Evolutionary conservation across 305 asterid genomes (phyloP), one percentile per base, ranked within the genome.

Genomic region (Plantago coronopus): DNA sequence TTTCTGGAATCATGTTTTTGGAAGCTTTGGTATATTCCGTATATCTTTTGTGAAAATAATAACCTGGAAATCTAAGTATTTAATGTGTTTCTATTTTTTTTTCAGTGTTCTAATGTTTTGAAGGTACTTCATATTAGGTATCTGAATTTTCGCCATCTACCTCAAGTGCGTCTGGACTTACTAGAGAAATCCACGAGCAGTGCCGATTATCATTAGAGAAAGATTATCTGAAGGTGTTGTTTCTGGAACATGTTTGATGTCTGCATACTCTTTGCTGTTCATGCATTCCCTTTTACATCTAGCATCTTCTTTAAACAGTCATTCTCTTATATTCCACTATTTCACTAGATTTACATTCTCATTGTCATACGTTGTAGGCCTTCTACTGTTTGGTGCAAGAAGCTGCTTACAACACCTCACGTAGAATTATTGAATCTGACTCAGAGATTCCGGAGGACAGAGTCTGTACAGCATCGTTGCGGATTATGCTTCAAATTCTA

Each of bases 121-220:
- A 49, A 15, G 7, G 55, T 34, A n/a, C 53, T 64, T 54, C 68
- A 57, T 31, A 54, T 61, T 63, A 91, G 98, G 94, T 91, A 57
- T 91, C 97, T 70, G 98, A 91, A 79, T 88, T 88, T 80, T 84
- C 94, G 66, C 98, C 94, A 40, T 79, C 96, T 67, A 84, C 97
- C 65, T 73, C 95, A 55, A 76, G 83, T 65, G 91, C 89, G 48
- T 77, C 89, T 96, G 96, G 96, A 63, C 95, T 88, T 79, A 95
- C 98, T 29, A 85, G 90, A 67, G 98, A 91, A 78, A 88, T 84
- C 72, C 98, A 91, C 40, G 86, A 89, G 71, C 87, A 78, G 70
- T 91, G 98, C 74, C 81, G 81, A 59, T 74, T 70, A 64, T 91
- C 95, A 21, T 67, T 91, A 67, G 98, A 91, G 85, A 80, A 71